Evolutionary conservation across 2,329 filamentous ascomycete species (phyloP), one percentile per base, ranked within the genome.

Genomic region (Nothopassalora personata): DNA sequence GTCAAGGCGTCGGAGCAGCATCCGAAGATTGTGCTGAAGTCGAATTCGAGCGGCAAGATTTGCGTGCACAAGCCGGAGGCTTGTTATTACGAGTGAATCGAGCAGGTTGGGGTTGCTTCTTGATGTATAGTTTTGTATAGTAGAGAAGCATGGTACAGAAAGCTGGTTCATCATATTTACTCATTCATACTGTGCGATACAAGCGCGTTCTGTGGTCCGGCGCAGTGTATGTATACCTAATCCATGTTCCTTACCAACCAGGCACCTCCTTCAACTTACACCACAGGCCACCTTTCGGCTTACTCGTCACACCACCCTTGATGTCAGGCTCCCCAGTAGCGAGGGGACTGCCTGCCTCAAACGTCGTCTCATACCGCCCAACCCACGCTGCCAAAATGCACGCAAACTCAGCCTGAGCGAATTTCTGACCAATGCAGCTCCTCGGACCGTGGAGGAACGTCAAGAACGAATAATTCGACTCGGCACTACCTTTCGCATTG

Each of bases 371-470:
- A 73, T 95, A 96, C 39, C 83, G 80, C 0, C 91, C 91, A 4
- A 93, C 81, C 80, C 89, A 85, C 8, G 84, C 81, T 23, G 91
- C 91, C 50, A 97, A 71, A 62, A 97, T 75, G 70, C 88, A 93
- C 8, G 90, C 90, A 74, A 96, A 89, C 57, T 72, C 70, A 1
- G 66, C 61, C 33, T 62, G 58, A 4, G 68, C 66, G 53, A 72
- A 72, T 1, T 53, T 54, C 47, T 70, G 64, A 15, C 71, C 71
- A 34, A 71, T 70, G 52, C 70, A 72, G 28, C 66, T 67, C 13
- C 71, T 49, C 4, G 71, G 70, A 1, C 71, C 71, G 56, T 79
- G 76, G 18, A 79, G 64, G 60, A 79, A 80, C 0, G 76, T 78
- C 53, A 78, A 48, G 55, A 74, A 73, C 11, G 69, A 49, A 47